Conservation (phyloP, 768 basidiomycete genomes). For the Russula virescens region DNA sequence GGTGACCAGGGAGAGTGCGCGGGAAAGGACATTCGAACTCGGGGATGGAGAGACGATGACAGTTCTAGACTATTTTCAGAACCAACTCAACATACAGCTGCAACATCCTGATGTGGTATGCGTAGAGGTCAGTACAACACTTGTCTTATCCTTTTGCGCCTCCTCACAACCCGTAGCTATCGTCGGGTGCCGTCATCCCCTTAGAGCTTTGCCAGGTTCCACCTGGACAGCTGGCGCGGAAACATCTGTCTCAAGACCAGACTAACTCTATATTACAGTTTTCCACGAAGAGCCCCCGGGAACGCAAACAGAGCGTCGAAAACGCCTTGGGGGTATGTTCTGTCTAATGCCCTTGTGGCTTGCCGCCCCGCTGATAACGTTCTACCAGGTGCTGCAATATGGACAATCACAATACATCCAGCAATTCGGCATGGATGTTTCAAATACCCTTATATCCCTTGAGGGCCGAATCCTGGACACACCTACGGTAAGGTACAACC, state of each 20-base stretch:
- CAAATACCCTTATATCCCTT: conserved; percentile 46
- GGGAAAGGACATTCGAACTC: conserved; percentile 46
- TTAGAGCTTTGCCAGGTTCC: conserved; percentile 61
- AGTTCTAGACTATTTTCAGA: conserved; percentile 56
- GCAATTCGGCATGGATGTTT: conserved; percentile 65
- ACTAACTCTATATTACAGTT: conserved; percentile 57
- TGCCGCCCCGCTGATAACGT: not conserved
- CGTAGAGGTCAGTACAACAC: conserved; percentile 46
- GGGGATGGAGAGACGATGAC: conserved; percentile 50
- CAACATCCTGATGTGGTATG: conserved; percentile 62
- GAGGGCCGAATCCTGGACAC: conserved; percentile 57
- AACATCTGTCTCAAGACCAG: conserved; percentile 60
- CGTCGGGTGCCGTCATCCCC: conserved; percentile 54
- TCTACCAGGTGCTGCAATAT: conserved; percentile 45
- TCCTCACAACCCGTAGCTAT: conserved; percentile 39
- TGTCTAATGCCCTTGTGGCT: not conserved
- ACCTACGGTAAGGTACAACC: conserved; percentile 61
- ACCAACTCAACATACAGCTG: conserved; percentile 47
- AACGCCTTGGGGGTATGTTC: conserved; percentile 44
- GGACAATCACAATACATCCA: conserved; percentile 47
- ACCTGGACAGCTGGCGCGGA: conserved; percentile 63
- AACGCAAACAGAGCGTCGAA: conserved; percentile 49
- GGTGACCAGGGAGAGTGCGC: conserved; percentile 48
- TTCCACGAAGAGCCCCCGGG: conserved; percentile 53
- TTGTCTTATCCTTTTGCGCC: not conserved